Evolutionary conservation across 768 basidiomycete genomes (phyloP), one percentile per base, ranked within the genome.

Genomic region (Leucosporidium creatinivorum): DNA sequence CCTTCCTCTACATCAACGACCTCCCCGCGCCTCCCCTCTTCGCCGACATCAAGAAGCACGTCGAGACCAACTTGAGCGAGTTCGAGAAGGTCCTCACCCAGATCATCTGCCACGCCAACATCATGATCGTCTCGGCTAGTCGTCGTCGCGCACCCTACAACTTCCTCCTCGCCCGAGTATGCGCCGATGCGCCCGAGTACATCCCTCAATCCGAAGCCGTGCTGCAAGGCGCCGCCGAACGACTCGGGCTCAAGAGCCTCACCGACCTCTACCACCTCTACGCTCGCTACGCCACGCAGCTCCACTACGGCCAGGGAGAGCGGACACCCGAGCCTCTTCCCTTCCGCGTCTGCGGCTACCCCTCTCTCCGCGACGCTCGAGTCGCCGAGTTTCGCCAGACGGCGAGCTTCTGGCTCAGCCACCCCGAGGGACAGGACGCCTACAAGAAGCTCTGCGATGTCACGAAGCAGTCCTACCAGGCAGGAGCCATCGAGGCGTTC

Each of bases 121-220:
- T 87, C 69, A 86, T 90, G 83, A 83, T 96, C 50, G 83, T 85
- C 23, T 88, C 86, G 74, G 87, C 90, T 1, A 83, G 84, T 2
- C 83, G 88, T 26, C 83, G 93, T 31, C 85, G 90, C 21, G 88
- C 86, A 5, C 84, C 91, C 1, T 92, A 94, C 75, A 93, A 88
- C 86, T 88, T 94, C 77, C 76, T 98, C 58, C 80, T 97, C 67
- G 91, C 93, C 76, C 39, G 39, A 44, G 83, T 84, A 9, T 81
- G 69, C 75, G 74, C 23, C 56, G 69, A 69, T 51, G 69, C 65
- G 60, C 75, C 59, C 80, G 79, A 54, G 73, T 79, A 66, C 74
- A 69, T 62, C 36, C 50, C 17, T 28, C 79, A 81, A 63, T 79
- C 84, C 52, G 78, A 82, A 65, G 80, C 82, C 12, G 80, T 88